Percentiles rank a stretch among this genome's conserved stretches.
Conservation (phyloP, 2,329 filamentous ascomycete species). For the Arthrinium puccinioides region DNA sequence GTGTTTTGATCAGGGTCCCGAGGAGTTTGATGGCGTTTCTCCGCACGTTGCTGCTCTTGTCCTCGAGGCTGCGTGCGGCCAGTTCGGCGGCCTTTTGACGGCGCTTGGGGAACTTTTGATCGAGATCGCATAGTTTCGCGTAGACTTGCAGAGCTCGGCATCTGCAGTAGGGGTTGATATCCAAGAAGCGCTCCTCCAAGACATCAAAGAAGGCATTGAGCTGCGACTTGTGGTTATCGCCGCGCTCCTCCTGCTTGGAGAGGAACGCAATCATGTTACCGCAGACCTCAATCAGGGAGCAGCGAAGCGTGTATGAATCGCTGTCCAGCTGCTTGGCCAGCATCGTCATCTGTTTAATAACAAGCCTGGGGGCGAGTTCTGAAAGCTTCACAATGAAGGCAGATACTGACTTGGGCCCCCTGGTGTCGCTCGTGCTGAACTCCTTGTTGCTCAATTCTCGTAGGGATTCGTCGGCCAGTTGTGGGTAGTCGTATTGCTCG, state of each 20-base stretch:
- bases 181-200: conserved; percentile 89
- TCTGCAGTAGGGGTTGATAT: conserved; percentile 93
- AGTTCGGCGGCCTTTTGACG: conserved; percentile 82
- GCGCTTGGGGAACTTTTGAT: conserved; percentile 90
- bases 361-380: conserved; percentile 80
- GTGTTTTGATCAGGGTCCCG: conserved; percentile 80
- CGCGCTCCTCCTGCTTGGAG: conserved; percentile 83
- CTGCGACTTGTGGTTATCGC: conserved; percentile 89
- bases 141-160: conserved; percentile 91
- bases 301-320: conserved; percentile 92
- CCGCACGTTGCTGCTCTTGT: conserved; percentile 96
- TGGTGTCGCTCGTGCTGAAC: conserved; percentile 93
- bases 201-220: conserved; percentile 97
- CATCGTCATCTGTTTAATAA: conserved; percentile 96
- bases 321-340: conserved; percentile 92
- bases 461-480: conserved; percentile 87
- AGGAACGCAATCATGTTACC: conserved; percentile 90
- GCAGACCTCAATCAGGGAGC: conserved; percentile 91
- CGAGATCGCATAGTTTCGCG: conserved; percentile 84
- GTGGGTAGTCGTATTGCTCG: conserved; percentile 96
- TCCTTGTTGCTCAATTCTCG: conserved; percentile 95
- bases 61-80: conserved; percentile 82
- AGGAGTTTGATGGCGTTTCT: conserved; percentile 92
- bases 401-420: conserved; percentile 92
- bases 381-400: conserved; percentile 90